phyloP scores from a whole-genome alignment of 2,329 filamentous ascomycete genomes.

The Coniochaeta ligniaria region DNA sequence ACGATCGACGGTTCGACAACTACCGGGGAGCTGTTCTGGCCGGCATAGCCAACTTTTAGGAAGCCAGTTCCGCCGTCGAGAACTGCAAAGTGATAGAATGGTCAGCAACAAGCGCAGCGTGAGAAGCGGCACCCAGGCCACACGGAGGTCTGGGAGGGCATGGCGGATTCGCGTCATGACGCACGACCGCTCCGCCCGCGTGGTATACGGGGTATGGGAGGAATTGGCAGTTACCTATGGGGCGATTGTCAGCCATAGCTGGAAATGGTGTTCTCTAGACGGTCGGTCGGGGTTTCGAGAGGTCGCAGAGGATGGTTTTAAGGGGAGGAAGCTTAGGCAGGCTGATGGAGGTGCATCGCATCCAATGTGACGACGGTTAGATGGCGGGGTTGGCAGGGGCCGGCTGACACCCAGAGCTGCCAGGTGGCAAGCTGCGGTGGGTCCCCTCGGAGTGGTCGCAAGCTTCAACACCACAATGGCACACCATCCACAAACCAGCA shows the following conservation, averaged over 20 bases:
- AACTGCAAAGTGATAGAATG: conserved; percentile 46
- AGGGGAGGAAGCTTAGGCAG: neutral
- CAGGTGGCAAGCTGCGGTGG: neutral
- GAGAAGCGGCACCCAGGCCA: neutral
- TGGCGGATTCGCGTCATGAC: neutral
- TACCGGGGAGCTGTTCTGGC: conserved; percentile 94
- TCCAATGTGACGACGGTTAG: neutral
- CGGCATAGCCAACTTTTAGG: conserved; percentile 98
- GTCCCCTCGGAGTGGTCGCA: no score
- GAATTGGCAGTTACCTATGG: conserved; percentile 2
- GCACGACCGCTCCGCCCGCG: neutral
- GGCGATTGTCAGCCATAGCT: neutral
- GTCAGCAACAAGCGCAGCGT: conserved; percentile 13
- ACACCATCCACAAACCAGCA: no score
- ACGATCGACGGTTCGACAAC: conserved; percentile 52
- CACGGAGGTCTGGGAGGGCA: neutral
- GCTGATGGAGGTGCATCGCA: neutral
- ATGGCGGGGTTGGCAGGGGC: neutral
- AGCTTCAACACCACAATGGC: no score
- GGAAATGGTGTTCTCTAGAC: neutral
- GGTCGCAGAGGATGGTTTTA: neutral
- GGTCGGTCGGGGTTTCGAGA: neutral
- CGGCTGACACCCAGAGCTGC: neutral
- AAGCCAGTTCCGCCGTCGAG: conserved; percentile 99
- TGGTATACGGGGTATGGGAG: neutral